Percentiles rank a stretch among this genome's conserved stretches.
phyloP scores from a whole-genome alignment of 1,284 basidiomycete genomes.

The Schizopora paradoxa region DNA sequence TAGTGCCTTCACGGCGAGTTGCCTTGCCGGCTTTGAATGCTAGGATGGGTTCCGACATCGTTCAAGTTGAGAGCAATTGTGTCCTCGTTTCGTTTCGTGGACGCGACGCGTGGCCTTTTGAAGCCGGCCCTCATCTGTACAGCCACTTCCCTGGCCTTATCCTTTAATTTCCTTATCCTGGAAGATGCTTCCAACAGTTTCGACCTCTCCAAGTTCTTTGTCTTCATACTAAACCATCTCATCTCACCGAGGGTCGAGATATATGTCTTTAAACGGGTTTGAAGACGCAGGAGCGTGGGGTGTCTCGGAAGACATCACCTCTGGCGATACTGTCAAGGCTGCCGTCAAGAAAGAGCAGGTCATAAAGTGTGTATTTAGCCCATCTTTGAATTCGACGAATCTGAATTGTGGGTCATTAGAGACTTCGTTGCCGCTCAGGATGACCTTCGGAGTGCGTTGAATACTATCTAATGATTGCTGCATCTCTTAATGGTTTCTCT shows the following conservation, averaged over 20 bases:
- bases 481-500: slow-evolving; percentile 1
- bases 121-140: too few relatives aligned
- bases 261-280: slow-evolving; percentile 49
- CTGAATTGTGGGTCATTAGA: slow-evolving; percentile 32
- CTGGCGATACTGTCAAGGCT: slow-evolving; percentile 64
- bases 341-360: slow-evolving; percentile 66
- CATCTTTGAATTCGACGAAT: not conserved
- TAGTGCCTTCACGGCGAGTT: slow-evolving; percentile 57
- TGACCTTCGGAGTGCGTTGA: slow-evolving; percentile 59
- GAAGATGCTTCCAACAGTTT: not conserved
- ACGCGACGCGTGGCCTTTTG: too few relatives aligned
- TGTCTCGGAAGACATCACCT: slow-evolving; percentile 34
- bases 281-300: slow-evolving; percentile 65
- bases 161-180: not conserved
- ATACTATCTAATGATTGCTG: not conserved
- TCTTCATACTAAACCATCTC: not conserved
- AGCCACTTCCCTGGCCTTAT: too few relatives aligned
- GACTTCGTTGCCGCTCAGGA: slow-evolving; percentile 69
- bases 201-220: not conserved
- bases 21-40: slow-evolving; percentile 81
- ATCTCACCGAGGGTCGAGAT: slow-evolving; percentile 17
- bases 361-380: slow-evolving; percentile 41
- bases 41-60: slow-evolving; percentile 37
- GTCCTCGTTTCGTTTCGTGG: slow-evolving; percentile 2
- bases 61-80: slow-evolving; percentile 16